phyloP scores from a whole-genome alignment of 208 protist genomes.

The Tritrichomonas musculus region DNA sequence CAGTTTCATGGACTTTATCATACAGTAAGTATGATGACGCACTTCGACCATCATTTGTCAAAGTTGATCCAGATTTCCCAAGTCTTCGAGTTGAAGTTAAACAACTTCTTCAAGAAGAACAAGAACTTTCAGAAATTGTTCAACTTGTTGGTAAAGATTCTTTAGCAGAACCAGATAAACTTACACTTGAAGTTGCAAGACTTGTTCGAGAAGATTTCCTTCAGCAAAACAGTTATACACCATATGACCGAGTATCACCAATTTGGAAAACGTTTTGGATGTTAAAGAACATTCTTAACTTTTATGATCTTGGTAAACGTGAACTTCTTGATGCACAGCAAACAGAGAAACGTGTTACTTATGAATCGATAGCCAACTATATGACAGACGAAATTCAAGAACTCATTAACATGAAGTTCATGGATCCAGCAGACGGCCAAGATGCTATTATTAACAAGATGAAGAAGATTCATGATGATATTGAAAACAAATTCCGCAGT shows the following conservation, averaged over 20 bases:
- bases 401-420: neutral
- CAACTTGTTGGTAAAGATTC: constrained; percentile 98
- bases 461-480: neutral
- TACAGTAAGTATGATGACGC: constrained; percentile 97
- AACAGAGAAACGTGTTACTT: neutral
- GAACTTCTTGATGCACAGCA: neutral
- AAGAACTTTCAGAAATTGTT: constrained; percentile 98
- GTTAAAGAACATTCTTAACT: constrained; percentile 17
- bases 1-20: constrained; percentile 98
- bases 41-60: constrained; percentile 92
- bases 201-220: constrained; percentile 99
- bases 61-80: constrained; percentile 81
- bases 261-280: constrained; percentile 33
- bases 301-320: neutral
- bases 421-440: neutral
- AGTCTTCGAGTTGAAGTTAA: constrained; percentile 67
- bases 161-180: constrained; percentile 96
- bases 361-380: neutral
- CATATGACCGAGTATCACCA: constrained; percentile 32
- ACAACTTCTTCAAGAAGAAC: constrained; percentile 95
- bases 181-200: constrained; percentile 96
- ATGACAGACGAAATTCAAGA: neutral
- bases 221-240: constrained; percentile 98
- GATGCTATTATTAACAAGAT: neutral
- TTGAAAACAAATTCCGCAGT: neutral